phyloP scores from a whole-genome alignment of 257 asterid species.

The Forsythia suspensa region DNA sequence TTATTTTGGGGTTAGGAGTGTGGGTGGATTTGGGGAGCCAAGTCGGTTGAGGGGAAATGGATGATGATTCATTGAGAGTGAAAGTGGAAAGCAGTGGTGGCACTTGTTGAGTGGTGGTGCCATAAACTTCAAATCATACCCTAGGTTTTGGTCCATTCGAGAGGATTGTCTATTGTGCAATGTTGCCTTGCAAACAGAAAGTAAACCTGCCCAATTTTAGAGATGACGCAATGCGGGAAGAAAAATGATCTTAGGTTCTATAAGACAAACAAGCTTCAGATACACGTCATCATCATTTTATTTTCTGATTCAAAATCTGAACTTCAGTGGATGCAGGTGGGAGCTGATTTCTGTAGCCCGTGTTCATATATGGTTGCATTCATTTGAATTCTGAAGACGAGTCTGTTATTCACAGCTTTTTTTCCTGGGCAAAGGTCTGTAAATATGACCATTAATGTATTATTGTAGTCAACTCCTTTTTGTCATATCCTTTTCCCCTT shows the following conservation, averaged over 20 bases:
- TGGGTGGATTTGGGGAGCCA: no score
- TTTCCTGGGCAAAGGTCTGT: constrained; percentile 41
- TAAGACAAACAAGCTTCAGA: not conserved
- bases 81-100: not conserved
- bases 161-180: no score
- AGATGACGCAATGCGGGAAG: not conserved
- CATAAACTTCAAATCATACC: not conserved
- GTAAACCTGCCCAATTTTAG: not conserved
- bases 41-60: not conserved
- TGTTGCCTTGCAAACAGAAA: not conserved
- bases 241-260: not conserved
- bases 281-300: not conserved
- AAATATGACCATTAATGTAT: constrained; percentile 28
- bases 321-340: constrained; percentile 72
- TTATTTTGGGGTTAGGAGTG: not conserved
- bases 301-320: constrained; percentile 23
- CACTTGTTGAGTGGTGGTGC: not conserved
- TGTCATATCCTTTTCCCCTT: constrained; percentile 10
- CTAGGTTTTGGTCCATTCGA: not conserved
- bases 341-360: constrained; percentile 41
- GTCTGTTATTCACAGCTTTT: constrained; percentile 29
- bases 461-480: constrained; percentile 1
- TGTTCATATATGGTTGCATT: constrained; percentile 7
- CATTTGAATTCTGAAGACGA: constrained; percentile 23
- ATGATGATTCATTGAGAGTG: no score